Evolutionary conservation across 2,329 filamentous ascomycete genomes (phyloP).

Genomic region (Purpureocillium lavendulum): DNA sequence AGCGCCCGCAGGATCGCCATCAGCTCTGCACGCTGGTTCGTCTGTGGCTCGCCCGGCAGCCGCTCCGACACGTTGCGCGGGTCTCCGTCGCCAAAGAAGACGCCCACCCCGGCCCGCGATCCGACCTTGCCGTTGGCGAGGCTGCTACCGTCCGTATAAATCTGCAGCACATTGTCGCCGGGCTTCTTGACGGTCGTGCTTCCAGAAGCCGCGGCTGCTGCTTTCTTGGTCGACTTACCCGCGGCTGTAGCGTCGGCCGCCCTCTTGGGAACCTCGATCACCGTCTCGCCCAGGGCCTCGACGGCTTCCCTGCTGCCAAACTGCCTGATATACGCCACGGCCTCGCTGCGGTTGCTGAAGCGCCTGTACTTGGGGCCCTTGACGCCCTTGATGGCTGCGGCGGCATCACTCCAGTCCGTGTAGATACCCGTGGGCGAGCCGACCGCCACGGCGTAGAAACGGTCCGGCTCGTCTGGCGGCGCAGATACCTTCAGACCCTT

Average conservation of each 20-base stretch:
- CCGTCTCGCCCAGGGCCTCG: slow-evolving; percentile 26
- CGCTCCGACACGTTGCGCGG: slow-evolving; percentile 64
- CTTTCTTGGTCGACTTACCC: slow-evolving; percentile 12
- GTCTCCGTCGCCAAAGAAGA: slow-evolving; percentile 53
- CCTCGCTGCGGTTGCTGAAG: slow-evolving; percentile 61
- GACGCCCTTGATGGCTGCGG: slow-evolving; percentile 65
- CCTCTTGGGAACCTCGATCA: slow-evolving; percentile 7
- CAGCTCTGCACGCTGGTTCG: slow-evolving; percentile 93
- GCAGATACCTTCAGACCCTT: slow-evolving; percentile 43
- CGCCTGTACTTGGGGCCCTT: slow-evolving; percentile 63
- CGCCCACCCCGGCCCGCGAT: slow-evolving; percentile 53
- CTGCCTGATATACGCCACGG: slow-evolving; percentile 63
- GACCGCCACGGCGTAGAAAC: slow-evolving; percentile 54
- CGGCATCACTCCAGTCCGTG: slow-evolving; percentile 58
- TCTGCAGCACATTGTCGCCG: slow-evolving; percentile 18
- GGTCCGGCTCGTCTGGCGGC: slow-evolving; percentile 31
- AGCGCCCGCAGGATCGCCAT: slow-evolving; percentile 80
- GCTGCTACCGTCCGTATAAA: slow-evolving; percentile 58
- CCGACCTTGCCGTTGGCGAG: slow-evolving; percentile 47
- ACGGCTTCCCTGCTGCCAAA: slow-evolving; percentile 36
- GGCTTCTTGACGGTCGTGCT: slow-evolving; percentile 6
- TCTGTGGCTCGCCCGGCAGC: slow-evolving; percentile 66
- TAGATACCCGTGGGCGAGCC: slow-evolving; percentile 53
- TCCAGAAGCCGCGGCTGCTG: slow-evolving; percentile 18
- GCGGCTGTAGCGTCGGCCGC: slow-evolving; percentile 3